Base-by-base conservation (phyloP, 257 asterid species). In the Solanum etuberosum region DNA sequence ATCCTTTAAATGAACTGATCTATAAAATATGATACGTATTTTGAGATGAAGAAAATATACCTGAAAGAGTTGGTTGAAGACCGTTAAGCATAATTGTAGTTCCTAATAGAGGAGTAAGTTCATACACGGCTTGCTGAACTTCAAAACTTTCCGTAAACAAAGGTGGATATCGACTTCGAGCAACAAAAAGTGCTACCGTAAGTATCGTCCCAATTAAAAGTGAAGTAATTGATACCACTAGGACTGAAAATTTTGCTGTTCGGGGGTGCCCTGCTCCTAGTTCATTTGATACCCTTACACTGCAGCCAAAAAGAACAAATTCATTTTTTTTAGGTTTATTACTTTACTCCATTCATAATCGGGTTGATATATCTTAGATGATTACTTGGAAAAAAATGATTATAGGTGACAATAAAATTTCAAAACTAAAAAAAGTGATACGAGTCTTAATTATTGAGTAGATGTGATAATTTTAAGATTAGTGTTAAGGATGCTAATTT, bases 41-140 rank as follows among this genome's bases (percentile, higher is more conserved):
- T 63, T 63, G 16, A 63, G 3, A 63, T 29, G 71, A 25, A 25
- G 32, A 25, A 18, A 32, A 10, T 25, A 25, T 27, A 63, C 86
- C 72, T 14, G 86, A 80, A 23, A 87, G 86, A 4, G 83, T 67
- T 42, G 85, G 85, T 68, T 87, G 83, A 46, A 87, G 35, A 29
- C 51, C 35, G 83, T 34, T 87, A 16, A 87, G 11, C 20, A 81
- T 43, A 31, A 87, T 65, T 43, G 82, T 65, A 27, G 84, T n/a
- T 82, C 72, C 86, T 21, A 87, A 27, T 14, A 86, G 40, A 5
- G 88, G 86, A 9, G 88, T 77, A 61, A 86, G 86, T 11, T 87
- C 86, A 43, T 80, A 40, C 1, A 87, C 86, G n/a, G 38, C 42
- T 21, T 73, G 63, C 20, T 81, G 71, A 21, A 87, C 89, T 23